A percentile compares a stretch with the other conserved stretches of the same genome.
Evolutionary conservation across 345 rosid genomes (phyloP).

Genomic region (Zanthoxylum bungeanum): DNA sequence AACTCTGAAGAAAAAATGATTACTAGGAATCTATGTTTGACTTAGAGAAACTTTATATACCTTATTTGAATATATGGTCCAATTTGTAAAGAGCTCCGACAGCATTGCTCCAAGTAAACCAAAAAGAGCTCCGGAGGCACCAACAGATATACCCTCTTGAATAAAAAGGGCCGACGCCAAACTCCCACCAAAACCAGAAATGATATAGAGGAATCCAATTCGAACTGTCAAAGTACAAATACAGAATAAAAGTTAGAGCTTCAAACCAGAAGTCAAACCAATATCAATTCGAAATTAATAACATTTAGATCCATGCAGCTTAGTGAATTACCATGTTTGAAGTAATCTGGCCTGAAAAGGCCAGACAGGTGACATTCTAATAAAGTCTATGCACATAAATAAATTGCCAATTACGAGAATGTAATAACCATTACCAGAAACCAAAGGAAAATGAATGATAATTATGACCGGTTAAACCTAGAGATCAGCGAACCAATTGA

Average conservation of each 20-base stretch:
- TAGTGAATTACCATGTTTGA: background rate
- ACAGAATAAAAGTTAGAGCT: background rate
- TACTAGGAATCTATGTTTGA: background rate
- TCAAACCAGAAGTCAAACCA: background rate
- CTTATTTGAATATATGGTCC: conserved; percentile 95
- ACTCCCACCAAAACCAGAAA: conserved; percentile 94
- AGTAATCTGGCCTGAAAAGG: background rate
- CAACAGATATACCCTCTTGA: conserved; percentile 78
- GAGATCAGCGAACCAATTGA: background rate
- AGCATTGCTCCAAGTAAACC: conserved; percentile 97
- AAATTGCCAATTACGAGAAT: background rate
- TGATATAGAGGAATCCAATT: conserved; percentile 73
- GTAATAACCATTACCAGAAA: background rate
- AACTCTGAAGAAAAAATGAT: background rate
- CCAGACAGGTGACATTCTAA: background rate
- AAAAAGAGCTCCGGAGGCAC: conserved; percentile 98
- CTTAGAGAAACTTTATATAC: conserved; percentile 24
- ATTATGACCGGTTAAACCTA: background rate
- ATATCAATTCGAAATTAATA: background rate
- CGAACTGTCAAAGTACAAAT: conserved; percentile 51
- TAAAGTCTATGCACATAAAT: no score
- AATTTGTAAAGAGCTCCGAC: conserved; percentile 88
- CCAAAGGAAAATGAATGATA: background rate
- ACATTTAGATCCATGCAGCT: background rate
- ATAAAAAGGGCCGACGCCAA: conserved; percentile 80